Evolutionary conservation across 306 rosid genomes (phyloP).

Genomic region (Elaeagnus macrophylla): DNA sequence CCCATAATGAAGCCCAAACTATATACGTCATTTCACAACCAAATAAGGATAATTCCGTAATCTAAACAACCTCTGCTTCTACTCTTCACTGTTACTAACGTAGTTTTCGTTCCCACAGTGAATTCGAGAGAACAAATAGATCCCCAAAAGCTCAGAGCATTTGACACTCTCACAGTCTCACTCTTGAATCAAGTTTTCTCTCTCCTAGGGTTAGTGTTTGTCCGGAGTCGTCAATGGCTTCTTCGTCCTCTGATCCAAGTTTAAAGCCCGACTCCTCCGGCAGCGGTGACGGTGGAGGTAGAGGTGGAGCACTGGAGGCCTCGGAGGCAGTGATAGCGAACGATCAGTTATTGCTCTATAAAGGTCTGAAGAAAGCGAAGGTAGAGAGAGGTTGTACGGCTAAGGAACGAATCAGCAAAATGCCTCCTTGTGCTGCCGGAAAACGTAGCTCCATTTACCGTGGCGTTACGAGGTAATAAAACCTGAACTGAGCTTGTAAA

Average conservation of each 20-base stretch:
- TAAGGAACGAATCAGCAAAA: conserved; percentile 92
- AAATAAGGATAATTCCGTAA: conserved; percentile 37
- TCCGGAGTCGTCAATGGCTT: conserved; percentile 48
- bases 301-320: conserved; percentile 23
- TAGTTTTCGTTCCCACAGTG: conserved; percentile 25
- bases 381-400: conserved; percentile 94
- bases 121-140: conserved; percentile 2
- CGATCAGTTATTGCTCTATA: conserved; percentile 65
- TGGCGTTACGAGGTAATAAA: conserved; percentile 85
- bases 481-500: neutral
- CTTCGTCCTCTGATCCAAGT: conserved; percentile 79
- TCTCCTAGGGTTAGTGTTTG: conserved; percentile 30
- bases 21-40: conserved; percentile 21
- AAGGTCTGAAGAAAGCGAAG: conserved; percentile 89
- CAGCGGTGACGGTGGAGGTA: conserved; percentile 15
- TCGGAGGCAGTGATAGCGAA: conserved; percentile 42
- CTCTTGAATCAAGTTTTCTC: neutral
- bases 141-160: conserved; percentile 4
- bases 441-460: conserved; percentile 97
- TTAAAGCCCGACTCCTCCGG: conserved; percentile 46
- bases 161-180: conserved; percentile 9
- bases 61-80: neutral
- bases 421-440: conserved; percentile 98
- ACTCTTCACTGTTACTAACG: conserved; percentile 8
- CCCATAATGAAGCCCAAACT: conserved; percentile 3